Evolutionary conservation across 805 yeast genomes (phyloP).

Genomic region (Dipodascopsis tothii): DNA sequence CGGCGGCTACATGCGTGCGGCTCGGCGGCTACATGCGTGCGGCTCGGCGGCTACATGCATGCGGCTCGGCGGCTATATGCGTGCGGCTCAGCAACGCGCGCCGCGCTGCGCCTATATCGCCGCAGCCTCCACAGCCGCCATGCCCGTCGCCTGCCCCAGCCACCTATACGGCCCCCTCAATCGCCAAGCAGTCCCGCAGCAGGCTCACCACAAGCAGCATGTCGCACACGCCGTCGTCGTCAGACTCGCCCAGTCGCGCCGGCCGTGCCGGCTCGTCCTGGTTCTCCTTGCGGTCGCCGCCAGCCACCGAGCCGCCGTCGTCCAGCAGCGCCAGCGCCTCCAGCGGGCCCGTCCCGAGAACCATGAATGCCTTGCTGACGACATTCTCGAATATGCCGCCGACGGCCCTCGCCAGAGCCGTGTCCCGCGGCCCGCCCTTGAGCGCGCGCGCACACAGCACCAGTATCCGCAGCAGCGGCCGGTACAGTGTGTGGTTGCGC

Average conservation of each 20-base stretch:
- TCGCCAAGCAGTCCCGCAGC: slow-evolving; percentile 15
- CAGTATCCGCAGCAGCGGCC: slow-evolving; percentile 26
- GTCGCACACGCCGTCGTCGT: slow-evolving; percentile 2
- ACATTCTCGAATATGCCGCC: slow-evolving; percentile 10
- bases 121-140: too few species aligned
- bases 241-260: neutral
- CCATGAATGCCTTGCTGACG: slow-evolving; percentile 10
- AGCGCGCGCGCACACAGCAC: slow-evolving; percentile 11
- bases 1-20: too few species aligned
- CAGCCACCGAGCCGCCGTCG: neutral
- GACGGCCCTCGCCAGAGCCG: slow-evolving; percentile 1
- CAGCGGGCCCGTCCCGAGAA: slow-evolving; percentile 16
- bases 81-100: too few species aligned
- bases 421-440: neutral
- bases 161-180: slow-evolving; percentile 8
- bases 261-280: too few species aligned
- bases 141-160: too few species aligned
- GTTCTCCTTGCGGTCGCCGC: neutral
- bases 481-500: slow-evolving; percentile 23
- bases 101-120: too few species aligned
- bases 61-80: too few species aligned
- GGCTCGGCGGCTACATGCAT: too few species aligned
- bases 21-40: too few species aligned
- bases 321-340: slow-evolving; percentile 5
- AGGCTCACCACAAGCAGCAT: slow-evolving; percentile 15